A percentile compares a stretch with the other conserved stretches of the same genome.
These are phyloP conservation scores for Pontederia crassipes DNA, from an alignment of 176 grass and related monocot species.

Conservation along the genomic window DNA sequence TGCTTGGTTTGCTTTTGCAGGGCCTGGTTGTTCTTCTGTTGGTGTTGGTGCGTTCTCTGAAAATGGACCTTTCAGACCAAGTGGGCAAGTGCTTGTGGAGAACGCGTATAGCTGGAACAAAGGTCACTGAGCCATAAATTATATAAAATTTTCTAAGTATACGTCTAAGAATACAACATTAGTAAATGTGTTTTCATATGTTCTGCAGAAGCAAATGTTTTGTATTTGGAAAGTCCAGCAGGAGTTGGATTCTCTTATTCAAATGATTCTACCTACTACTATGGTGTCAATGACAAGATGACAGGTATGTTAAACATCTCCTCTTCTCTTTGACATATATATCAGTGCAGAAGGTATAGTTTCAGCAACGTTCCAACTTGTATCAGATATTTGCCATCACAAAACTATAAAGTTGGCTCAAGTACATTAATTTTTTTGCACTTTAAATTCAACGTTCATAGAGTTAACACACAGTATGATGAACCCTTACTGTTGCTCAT, in stretches of 20 bases:
- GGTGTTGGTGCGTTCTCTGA: conserved; percentile 93
- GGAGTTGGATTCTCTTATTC: conserved; percentile 82
- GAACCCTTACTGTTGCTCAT: neutral
- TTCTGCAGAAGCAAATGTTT: neutral
- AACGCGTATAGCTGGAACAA: conserved; percentile 82
- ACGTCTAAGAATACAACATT: no score
- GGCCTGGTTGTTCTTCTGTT: conserved; percentile 82
- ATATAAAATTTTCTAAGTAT: no score
- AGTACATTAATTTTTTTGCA: no score
- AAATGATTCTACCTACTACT: conserved; percentile 53
- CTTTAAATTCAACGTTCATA: no score
- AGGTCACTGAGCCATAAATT: conserved; percentile 18
- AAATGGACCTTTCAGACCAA: conserved; percentile 79
- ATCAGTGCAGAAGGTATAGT: neutral
- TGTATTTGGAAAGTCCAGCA: conserved; percentile 84
- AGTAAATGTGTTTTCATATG: no score
- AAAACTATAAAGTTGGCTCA: neutral
- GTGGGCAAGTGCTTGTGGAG: conserved; percentile 60
- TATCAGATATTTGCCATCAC: neutral
- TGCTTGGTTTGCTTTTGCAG: conserved; percentile 8
- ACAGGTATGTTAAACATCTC: neutral
- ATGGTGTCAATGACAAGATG: conserved; percentile 41
- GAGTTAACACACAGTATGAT: neutral
- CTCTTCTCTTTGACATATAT: neutral
- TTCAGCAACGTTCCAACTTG: neutral